Evolutionary conservation across 805 yeast species (phyloP).

Genomic region (Priceomyces medius): DNA sequence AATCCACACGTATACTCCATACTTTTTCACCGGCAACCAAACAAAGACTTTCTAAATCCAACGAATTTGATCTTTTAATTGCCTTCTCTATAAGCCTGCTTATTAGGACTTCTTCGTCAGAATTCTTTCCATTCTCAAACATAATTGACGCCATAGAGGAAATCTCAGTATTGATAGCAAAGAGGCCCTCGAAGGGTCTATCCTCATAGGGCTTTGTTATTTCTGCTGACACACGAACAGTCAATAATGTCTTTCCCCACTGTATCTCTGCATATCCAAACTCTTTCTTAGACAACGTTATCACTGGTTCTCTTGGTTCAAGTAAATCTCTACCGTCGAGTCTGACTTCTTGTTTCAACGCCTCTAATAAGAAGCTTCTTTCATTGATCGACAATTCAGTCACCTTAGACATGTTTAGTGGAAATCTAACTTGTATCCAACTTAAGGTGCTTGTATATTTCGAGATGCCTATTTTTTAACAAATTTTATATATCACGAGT

Average conservation of each 20-base stretch:
- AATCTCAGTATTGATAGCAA: slow-evolving; percentile 79
- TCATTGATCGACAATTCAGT: slow-evolving; percentile 66
- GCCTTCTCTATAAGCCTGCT: slow-evolving; percentile 88
- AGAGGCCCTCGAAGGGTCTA: slow-evolving; percentile 90
- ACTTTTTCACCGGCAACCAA: slow-evolving; percentile 87
- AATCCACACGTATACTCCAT: slow-evolving; percentile 89
- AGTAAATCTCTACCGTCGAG: slow-evolving; percentile 66
- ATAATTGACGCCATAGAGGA: slow-evolving; percentile 87
- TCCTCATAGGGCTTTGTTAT: slow-evolving; percentile 82
- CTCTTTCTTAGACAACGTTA: slow-evolving; percentile 60
- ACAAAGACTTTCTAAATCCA: slow-evolving; percentile 88
- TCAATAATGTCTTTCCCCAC: slow-evolving; percentile 71
- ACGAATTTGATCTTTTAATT: slow-evolving; percentile 82
- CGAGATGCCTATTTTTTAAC: slow-evolving; percentile 1
- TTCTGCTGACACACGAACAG: slow-evolving; percentile 72
- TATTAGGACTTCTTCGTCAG: slow-evolving; percentile 80
- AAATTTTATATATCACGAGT: not conserved
- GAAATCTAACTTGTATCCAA: not conserved
- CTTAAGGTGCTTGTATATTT: not conserved
- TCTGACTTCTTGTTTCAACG: slow-evolving; percentile 62
- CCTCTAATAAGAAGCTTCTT: slow-evolving; percentile 56
- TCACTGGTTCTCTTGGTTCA: slow-evolving; percentile 59
- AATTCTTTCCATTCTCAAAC: slow-evolving; percentile 70
- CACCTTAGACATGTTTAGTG: slow-evolving; percentile 54
- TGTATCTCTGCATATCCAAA: slow-evolving; percentile 79